A percentile compares a stretch with the other conserved stretches of the same genome.
These are phyloP conservation scores for Kazachstania psychrophila DNA, from an alignment of 805 yeast species.

Conservation along the genomic window DNA sequence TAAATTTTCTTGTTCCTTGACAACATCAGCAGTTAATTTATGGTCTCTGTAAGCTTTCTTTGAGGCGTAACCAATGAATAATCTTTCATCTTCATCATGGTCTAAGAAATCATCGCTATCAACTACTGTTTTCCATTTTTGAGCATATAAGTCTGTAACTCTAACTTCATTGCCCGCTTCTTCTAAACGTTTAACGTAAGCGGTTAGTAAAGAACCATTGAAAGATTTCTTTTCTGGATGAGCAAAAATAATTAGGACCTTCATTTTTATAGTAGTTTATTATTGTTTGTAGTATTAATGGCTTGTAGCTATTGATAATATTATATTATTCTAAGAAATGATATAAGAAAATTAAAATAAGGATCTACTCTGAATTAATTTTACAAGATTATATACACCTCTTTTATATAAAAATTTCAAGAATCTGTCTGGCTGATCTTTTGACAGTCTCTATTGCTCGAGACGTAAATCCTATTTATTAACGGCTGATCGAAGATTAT, in stretches of 20 bases:
- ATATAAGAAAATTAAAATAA: too few relatives aligned
- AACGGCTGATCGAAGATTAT: too few relatives aligned
- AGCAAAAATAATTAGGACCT: constrained; percentile 21
- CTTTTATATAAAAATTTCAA: too few relatives aligned
- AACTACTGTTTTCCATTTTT: constrained; percentile 18
- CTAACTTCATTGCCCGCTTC: constrained; percentile 21
- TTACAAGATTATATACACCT: too few relatives aligned
- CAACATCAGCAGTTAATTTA: constrained; percentile 23
- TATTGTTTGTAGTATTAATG: too few relatives aligned
- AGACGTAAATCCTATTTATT: too few relatives aligned
- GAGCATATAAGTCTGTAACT: constrained; percentile 20
- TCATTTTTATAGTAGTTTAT: too few relatives aligned
- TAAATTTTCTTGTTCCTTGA: constrained; percentile 23
- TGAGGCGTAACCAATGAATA: constrained; percentile 16
- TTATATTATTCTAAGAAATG: too few relatives aligned
- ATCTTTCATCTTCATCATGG: constrained; percentile 9
- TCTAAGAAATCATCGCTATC: constrained; percentile 18
- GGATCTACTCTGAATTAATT: too few relatives aligned
- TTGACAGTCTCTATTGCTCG: too few relatives aligned
- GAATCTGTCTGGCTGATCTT: too few relatives aligned
- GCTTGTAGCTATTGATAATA: too few relatives aligned
- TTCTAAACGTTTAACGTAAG: constrained; percentile 13
- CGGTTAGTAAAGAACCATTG: constrained; percentile 16
- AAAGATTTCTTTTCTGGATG: constrained; percentile 24
- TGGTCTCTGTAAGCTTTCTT: constrained; percentile 8